These are phyloP conservation scores for Aspergillus luchuensis DNA, from an alignment of 2,329 filamentous ascomycete species.

Conservation along the genomic window DNA sequence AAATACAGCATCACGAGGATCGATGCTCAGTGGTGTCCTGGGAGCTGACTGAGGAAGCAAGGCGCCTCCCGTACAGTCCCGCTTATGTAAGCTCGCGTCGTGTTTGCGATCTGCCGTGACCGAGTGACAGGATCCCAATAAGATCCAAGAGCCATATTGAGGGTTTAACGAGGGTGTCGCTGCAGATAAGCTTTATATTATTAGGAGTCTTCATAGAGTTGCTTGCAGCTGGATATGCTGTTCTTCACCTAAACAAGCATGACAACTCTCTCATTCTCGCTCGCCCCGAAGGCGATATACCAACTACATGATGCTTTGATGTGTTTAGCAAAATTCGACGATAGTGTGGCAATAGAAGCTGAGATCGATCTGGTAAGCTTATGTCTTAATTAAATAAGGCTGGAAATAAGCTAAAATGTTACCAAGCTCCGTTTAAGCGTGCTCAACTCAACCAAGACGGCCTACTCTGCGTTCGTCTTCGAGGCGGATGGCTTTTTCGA, in stretches of 20 bases:
- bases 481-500: slow-evolving; percentile 59
- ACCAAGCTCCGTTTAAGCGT: slow-evolving; percentile 62
- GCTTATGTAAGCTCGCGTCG: slow-evolving; percentile 26
- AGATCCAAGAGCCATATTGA: not conserved
- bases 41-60: not conserved
- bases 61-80: not conserved
- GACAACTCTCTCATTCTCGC: slow-evolving; percentile 52
- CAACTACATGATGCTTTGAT: slow-evolving; percentile 61
- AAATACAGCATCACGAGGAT: not conserved
- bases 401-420: not conserved
- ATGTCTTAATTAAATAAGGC: not conserved
- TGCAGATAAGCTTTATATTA: not conserved
- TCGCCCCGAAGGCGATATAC: slow-evolving; percentile 58
- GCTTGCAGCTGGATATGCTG: not conserved
- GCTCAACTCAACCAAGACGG: slow-evolving; percentile 64
- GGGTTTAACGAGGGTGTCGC: not conserved
- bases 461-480: slow-evolving; percentile 62
- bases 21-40: not conserved
- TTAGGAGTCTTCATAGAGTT: not conserved
- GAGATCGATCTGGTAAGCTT: slow-evolving; percentile 50
- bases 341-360: slow-evolving; percentile 64
- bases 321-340: slow-evolving; percentile 65
- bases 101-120: slow-evolving; percentile 15
- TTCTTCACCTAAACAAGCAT: slow-evolving; percentile 14
- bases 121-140: not conserved